Evolutionary conservation across 495 filamentous ascomycete genomes (phyloP).

Genomic region (Geopyxis carbonaria): DNA sequence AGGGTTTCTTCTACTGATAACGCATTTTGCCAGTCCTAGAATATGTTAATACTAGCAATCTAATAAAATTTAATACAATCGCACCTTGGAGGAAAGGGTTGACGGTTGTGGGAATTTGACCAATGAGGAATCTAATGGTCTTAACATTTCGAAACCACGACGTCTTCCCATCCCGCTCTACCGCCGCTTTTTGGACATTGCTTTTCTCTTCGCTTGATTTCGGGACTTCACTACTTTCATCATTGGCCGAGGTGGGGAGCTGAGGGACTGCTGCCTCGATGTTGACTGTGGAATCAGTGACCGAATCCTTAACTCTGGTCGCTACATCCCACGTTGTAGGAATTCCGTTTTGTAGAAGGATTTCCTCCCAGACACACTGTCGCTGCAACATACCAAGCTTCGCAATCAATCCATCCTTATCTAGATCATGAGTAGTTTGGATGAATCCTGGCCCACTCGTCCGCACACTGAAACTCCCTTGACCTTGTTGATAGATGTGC

Average conservation of each 20-base stretch:
- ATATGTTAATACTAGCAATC: neutral
- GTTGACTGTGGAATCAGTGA: constrained; percentile 31
- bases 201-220: constrained; percentile 23
- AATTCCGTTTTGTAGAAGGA: constrained; percentile 47
- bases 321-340: constrained; percentile 51
- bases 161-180: constrained; percentile 31
- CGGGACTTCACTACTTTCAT: constrained; percentile 5
- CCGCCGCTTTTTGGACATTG: constrained; percentile 27
- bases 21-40: constrained; percentile 50
- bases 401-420: constrained; percentile 20
- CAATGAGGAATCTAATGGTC: constrained; percentile 56
- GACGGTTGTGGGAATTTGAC: constrained; percentile 40
- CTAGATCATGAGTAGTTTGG: constrained; percentile 21
- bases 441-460: constrained; percentile 43
- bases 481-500: constrained; percentile 45
- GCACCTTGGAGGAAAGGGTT: constrained; percentile 26
- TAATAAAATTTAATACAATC: neutral
- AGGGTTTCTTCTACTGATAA: constrained; percentile 51
- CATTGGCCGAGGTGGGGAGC: too few relatives aligned
- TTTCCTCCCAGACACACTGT: constrained; percentile 68
- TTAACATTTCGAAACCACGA: constrained; percentile 61
- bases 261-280: constrained; percentile 21
- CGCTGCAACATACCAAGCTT: constrained; percentile 60
- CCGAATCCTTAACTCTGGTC: constrained; percentile 36
- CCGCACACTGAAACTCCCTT: constrained; percentile 43